Evolutionary conservation across 1,139 yeast genomes (phyloP), one percentile per base, ranked within the genome.

Genomic region (Kodamaea alishanica): DNA sequence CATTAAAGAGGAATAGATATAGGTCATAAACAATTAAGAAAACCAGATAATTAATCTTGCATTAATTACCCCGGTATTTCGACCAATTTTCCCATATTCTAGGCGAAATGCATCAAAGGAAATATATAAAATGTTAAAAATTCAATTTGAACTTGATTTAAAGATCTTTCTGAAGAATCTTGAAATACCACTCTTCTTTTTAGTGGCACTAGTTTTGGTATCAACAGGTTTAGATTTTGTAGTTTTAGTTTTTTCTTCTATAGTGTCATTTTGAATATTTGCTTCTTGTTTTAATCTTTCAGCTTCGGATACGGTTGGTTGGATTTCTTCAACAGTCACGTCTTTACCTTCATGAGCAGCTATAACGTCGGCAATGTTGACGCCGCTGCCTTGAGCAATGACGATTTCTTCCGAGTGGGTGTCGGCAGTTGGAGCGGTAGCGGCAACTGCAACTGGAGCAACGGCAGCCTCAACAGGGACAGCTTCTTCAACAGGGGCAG

Each of bases 181-280:
- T 35, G 76, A 61, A 35, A 73, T 58, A 15, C 76, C 70, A 31
- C 56, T 58, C 58, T 69, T 73, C 64, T 71, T 70, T 56, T 69
- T 65, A 32, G 40, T 32, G 9, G 42, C 42, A 43, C 60, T 56
- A n/a, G 33, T 24, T 30, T 26, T 34, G 33, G 39, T 39, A 10
- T 42, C 36, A 27, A 40, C 33, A 26, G 48, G 30, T 11, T 9
- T 30, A 12, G 44, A 11, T 6, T 43, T 25, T 7, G 45, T 23
- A 20, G 46, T 30, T 2, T 39, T 44, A 10, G 43, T 30, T 6
- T 42, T 42, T 9, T 36, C 39, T 34, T 35, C 30, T 25, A 43
- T 42, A 24, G 49, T 39, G 15, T 24, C 4, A 38, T 40, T 37
- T 34, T 46, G 34, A 25, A 43, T 38, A 40, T 61, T 52, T 31